Evolutionary conservation across 495 filamentous ascomycete genomes (phyloP), one percentile per base, ranked within the genome.

Genomic region (Aspergillus panamensis): DNA sequence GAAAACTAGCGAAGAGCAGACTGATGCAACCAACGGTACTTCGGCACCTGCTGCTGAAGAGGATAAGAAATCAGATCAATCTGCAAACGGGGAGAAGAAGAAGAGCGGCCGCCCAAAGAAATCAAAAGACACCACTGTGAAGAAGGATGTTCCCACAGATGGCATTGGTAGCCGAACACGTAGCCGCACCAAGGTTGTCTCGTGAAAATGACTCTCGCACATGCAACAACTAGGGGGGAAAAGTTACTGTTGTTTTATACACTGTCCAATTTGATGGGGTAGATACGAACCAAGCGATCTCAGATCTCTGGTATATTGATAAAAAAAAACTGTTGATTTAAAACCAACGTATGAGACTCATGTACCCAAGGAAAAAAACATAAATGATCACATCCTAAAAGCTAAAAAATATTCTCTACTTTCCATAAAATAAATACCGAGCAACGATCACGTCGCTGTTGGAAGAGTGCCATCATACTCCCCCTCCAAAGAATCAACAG

Each of bases 81-180:
- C 60, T 37, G 37, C 62, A 17, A 65, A 63, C 25, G 59, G 59
- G 13, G 58, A 55, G n/a, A 68, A 65, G 51, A 71, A 70, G 53
- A 74, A 73, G 54, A 52, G 60, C 13, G 65, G 58, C 30, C 72
- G 67, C 30, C 53, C 69, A 13, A 75, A 73, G 60, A 76, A 74
- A 60, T 60, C 64, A 40, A 73, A 73, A 55, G 70, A 71, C 12
- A 50, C 60, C 0, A 35, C 66, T 45, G 25, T 25, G 25, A 71
- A 70, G 49, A 71, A 69, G 61, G 57, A 57, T 20, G 62, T 71
- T 19, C 60, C 71, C 10, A 65, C 60, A 14, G 73, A 72, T 65
- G 69, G 73, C 10, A 68, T 72, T 57, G 73, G 74, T 31, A 74
- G 69, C 49, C 66, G 73, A n/a, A 77, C 74, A 43, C 73, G 74